phyloP scores from a whole-genome alignment of 192 early-diverging fungal species.

The Gonapodya sp. region DNA sequence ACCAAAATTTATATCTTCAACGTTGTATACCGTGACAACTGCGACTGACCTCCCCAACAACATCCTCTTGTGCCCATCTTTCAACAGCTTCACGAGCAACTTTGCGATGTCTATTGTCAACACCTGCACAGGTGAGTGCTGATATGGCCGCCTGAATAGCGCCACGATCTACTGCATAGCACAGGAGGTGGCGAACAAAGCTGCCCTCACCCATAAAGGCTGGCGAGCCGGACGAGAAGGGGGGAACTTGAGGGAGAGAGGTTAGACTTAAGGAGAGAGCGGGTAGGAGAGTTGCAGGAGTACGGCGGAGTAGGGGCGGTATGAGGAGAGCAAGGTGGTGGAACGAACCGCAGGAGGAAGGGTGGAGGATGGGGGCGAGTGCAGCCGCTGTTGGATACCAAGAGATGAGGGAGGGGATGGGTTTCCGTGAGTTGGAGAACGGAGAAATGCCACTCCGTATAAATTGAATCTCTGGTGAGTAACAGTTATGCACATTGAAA shows the following conservation, averaged over 20 bases:
- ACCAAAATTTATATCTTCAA: background rate
- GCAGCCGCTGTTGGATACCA: background rate
- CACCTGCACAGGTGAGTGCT: background rate
- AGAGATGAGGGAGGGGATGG: background rate
- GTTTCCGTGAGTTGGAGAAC: background rate
- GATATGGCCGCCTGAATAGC: background rate
- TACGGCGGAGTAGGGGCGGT: background rate
- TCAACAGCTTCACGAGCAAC: background rate
- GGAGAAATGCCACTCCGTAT: too few relatives aligned
- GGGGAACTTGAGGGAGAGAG: background rate
- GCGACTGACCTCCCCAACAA: background rate
- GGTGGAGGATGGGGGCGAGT: background rate
- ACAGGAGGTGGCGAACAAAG: background rate
- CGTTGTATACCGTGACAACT: background rate
- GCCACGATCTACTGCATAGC: background rate
- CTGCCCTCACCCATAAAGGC: background rate
- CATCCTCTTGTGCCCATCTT: background rate
- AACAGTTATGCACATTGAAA: background rate
- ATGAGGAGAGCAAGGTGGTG: background rate
- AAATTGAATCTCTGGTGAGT: too few relatives aligned
- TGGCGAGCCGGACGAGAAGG: background rate
- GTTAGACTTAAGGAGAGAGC: background rate
- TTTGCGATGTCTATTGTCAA: background rate
- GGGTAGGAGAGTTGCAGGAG: background rate
- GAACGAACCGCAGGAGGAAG: background rate